Base-by-base conservation (phyloP, 1,284 basidiomycete species). In the Sanghuangporus sanghuang region DNA sequence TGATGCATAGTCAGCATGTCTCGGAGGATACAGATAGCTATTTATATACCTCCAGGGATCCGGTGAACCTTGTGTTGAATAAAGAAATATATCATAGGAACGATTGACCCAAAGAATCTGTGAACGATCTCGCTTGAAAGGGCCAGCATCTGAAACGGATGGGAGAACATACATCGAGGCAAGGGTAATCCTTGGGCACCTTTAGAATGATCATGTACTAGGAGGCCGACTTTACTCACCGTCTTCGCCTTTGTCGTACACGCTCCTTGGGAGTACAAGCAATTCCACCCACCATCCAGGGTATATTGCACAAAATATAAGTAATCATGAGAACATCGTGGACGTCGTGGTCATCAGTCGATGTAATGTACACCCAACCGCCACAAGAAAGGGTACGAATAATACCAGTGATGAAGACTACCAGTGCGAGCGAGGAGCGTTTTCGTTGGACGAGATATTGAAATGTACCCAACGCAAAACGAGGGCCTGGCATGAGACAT, bases 291-390 rank as follows among this genome's bases (percentile, higher is more conserved):
- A 86, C 73, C 93, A 96, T 96, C 94, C 94, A 98, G 0, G 92
- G 92, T 3, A 92, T 69, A 68, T 92, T 93, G 71, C 85, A 84
- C 2, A 92, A 78, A 66, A 95, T 89, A 71, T 93, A 95, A 61
- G 82, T 72, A 66, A 95, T 89, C 95, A 98, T 97, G 72, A 89
- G 86, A 23, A 95, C 77, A 74, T 97, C 95, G 75, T 98, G 95
- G 16, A 83, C 79, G 70, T 92, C 87, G 69, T 91, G 90, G 73
- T 91, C 83, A 70, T 95, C 92, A 42, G 75, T 85, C 4, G 89
- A 90, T 0, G 95, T 96, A 70, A 97, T 87, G 71, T 89, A 97
- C 53, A 96, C 92, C 94, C 94, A 98, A 32, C 94, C 94, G 32
- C 90, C 93, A 68, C 95, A 97, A 5, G 86, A 83, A 23, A 97